These are phyloP conservation scores for Tulasnella sp. DNA, from an alignment of 768 basidiomycete genomes.

Conservation along the genomic window DNA sequence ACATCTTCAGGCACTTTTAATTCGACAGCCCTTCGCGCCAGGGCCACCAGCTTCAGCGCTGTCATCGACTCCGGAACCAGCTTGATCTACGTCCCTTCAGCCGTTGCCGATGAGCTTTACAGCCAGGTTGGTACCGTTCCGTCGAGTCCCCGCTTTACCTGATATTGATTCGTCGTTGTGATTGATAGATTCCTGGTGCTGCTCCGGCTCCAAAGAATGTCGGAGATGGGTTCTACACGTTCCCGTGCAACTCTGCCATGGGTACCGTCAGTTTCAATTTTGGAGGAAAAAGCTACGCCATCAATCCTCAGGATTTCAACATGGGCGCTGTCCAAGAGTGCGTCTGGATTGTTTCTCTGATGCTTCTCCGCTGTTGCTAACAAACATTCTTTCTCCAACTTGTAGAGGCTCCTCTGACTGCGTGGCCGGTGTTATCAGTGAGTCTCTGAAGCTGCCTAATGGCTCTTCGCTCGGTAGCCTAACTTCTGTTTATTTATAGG, in stretches of 20 bases:
- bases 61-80: slow-evolving; percentile 29
- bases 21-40: background rate
- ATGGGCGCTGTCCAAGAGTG: background rate
- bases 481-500: background rate
- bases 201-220: background rate
- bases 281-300: background rate
- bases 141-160: background rate
- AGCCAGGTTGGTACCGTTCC: background rate
- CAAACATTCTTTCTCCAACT: background rate
- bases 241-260: slow-evolving; percentile 1
- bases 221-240: background rate
- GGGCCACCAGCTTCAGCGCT: slow-evolving; percentile 20
- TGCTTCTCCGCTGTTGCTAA: no score
- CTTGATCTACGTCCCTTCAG: slow-evolving; percentile 22
- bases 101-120: slow-evolving; percentile 15
- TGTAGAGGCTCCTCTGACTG: background rate
- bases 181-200: background rate
- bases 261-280: background rate
- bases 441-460: background rate
- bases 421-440: background rate
- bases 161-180: no score
- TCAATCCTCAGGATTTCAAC: slow-evolving; percentile 23
- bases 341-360: background rate
- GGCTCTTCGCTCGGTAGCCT: background rate
- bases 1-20: slow-evolving; percentile 16